These are phyloP conservation scores for Leccinum subrobustum DNA, from an alignment of 1,284 basidiomycete species.

Conservation along the genomic window DNA sequence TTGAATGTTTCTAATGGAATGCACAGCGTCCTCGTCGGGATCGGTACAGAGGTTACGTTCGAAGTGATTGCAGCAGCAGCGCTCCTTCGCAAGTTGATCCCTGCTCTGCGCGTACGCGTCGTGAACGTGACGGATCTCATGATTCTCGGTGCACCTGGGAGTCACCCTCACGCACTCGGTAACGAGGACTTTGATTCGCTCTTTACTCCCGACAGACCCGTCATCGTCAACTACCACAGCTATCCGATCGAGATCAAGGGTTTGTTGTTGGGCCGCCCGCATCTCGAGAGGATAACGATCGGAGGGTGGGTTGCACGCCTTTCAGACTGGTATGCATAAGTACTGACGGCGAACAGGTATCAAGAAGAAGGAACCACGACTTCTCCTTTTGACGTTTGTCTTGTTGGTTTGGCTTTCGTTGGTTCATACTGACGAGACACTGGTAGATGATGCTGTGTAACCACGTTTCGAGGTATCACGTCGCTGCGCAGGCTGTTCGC, in stretches of 20 bases:
- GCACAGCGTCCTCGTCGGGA: conserved; percentile 64
- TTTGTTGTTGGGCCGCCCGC: conserved; percentile 56
- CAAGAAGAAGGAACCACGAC: conserved; percentile 71
- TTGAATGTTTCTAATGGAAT: neutral
- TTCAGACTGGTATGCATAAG: conserved; percentile 39
- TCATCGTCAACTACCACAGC: conserved; percentile 86
- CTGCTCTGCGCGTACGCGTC: conserved; percentile 71
- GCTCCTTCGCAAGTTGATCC: conserved; percentile 61
- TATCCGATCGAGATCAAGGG: conserved; percentile 70
- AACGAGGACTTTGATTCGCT: conserved; percentile 64
- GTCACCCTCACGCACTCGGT: conserved; percentile 77
- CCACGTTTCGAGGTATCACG: conserved; percentile 60
- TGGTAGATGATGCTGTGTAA: conserved; percentile 69
- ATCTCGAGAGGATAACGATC: conserved; percentile 50
- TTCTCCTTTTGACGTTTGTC: conserved; percentile 58
- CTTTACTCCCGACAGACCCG: conserved; percentile 68
- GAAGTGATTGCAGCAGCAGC: conserved; percentile 78
- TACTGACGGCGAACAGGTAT: conserved; percentile 56
- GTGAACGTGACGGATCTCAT: conserved; percentile 84
- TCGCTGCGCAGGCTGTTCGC: conserved; percentile 58
- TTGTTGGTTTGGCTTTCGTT: neutral
- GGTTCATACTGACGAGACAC: conserved; percentile 4
- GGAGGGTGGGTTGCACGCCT: conserved; percentile 39
- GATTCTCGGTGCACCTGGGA: conserved; percentile 64
- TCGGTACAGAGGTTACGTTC: conserved; percentile 75